Evolutionary conservation across 352 stramenopile species (phyloP).

Genomic region (Phytophthora tentaculata): DNA sequence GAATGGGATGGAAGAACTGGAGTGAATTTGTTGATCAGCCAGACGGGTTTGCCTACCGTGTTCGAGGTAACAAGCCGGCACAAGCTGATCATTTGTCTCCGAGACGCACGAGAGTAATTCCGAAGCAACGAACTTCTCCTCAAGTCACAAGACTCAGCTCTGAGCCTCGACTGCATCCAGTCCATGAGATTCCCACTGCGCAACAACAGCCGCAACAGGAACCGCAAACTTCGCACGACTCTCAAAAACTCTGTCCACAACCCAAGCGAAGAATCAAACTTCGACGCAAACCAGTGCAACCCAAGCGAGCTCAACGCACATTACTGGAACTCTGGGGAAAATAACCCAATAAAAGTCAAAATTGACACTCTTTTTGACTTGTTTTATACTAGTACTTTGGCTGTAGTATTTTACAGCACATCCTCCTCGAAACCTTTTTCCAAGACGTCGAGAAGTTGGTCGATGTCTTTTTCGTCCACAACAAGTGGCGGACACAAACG

Average conservation of each 20-base stretch:
- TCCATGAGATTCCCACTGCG: constrained; percentile 16
- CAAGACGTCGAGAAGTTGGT: constrained; percentile 70
- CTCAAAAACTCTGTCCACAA: background rate
- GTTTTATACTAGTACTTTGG: constrained; percentile 1
- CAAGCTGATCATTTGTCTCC: constrained; percentile 7
- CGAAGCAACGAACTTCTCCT: constrained; percentile 26
- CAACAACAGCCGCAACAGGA: constrained; percentile 26
- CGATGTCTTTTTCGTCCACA: constrained; percentile 83
- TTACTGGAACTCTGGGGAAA: constrained; percentile 51
- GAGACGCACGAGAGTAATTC: constrained; percentile 11
- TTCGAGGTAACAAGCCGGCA: constrained; percentile 27
- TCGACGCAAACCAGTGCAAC: constrained; percentile 15
- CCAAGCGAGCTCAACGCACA: constrained; percentile 42
- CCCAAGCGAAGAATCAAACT: constrained; percentile 28
- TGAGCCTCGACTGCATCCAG: constrained; percentile 30
- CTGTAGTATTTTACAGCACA: constrained; percentile 46
- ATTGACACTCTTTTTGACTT: too few relatives aligned
- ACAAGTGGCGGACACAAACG: constrained; percentile 85
- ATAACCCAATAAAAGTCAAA: too few relatives aligned
- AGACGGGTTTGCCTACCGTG: constrained; percentile 36
- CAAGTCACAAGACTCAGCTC: constrained; percentile 32
- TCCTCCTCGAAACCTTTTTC: constrained; percentile 69
- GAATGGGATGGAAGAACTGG: constrained; percentile 43
- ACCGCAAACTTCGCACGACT: constrained; percentile 8
- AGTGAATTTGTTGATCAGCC: constrained; percentile 39